A percentile compares a stretch with the other conserved stretches of the same genome.
These are phyloP conservation scores for Phytophthora citrophthora DNA, from an alignment of 352 stramenopile genomes.

Conservation along the genomic window DNA sequence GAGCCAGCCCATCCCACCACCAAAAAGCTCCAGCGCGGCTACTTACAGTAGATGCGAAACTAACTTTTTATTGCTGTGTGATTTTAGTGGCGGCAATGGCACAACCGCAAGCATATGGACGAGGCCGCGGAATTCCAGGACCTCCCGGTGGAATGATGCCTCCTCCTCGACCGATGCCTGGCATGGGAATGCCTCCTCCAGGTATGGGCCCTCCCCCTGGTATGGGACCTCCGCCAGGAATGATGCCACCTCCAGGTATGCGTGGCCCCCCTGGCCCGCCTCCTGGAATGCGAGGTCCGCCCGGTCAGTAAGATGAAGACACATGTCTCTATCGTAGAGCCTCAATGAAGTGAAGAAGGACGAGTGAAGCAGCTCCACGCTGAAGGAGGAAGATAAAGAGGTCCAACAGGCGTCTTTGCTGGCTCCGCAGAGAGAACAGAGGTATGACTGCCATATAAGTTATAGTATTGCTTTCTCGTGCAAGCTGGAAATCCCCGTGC, in stretches of 20 bases:
- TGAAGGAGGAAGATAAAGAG: conserved; percentile 2
- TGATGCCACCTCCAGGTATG: conserved; percentile 82
- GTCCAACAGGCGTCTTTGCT: background rate
- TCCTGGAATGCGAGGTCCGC: conserved; percentile 71
- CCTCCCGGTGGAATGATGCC: conserved; percentile 69
- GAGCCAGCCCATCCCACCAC: conserved; percentile 18
- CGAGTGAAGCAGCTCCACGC: conserved; percentile 7
- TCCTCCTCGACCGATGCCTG: conserved; percentile 62
- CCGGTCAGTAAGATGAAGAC: conserved; percentile 66
- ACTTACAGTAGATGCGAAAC: conserved; percentile 6
- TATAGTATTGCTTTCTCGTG: conserved; percentile 45
- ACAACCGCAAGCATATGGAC: conserved; percentile 80
- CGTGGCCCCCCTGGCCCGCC: conserved; percentile 59
- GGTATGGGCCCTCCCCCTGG: conserved; percentile 78
- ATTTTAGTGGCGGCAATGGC: conserved; percentile 77
- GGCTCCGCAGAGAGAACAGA: conserved; percentile 34
- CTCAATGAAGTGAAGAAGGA: conserved; percentile 13
- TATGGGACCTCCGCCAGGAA: conserved; percentile 77
- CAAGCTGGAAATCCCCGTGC: conserved; percentile 22
- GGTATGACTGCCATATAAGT: conserved; percentile 48
- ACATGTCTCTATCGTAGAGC: conserved; percentile 16
- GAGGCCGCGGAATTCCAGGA: conserved; percentile 74
- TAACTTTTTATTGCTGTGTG: conserved; percentile 18
- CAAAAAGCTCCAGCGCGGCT: background rate
- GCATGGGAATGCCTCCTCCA: conserved; percentile 64